Base-by-base conservation (phyloP, 1,284 basidiomycete species). In the Amylostereum chailletii region DNA sequence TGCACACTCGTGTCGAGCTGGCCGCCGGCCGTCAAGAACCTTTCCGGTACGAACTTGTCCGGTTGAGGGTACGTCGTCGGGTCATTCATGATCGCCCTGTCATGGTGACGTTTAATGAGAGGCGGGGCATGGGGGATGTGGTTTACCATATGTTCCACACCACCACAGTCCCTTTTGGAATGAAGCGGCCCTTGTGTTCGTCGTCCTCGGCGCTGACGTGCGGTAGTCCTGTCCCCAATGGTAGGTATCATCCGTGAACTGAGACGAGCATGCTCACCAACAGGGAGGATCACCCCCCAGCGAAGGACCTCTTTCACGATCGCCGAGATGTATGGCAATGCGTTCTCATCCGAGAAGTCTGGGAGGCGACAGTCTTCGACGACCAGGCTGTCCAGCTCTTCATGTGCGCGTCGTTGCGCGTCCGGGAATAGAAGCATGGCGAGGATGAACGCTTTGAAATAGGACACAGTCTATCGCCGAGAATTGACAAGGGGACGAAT, bases 391-490 rank as follows among this genome's bases (percentile, higher is more conserved):
- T 57, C 55, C 30, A 57, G 48, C 55, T 57, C 55, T 36, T 9
- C 53, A 37, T 56, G 55, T 0, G 54, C 54, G 19, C 43, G 47
- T 11, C 29, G 36, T 40, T 53, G 55, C 19, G 50, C 46, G 1
- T 53, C 54, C 27, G 55, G 55, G 37, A 56, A 45, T 8, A 53
- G 44, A 10, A 53, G 52, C 55, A 57, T 57, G 4, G 55, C 51
- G 6, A 57, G 50, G 48, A 57, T 48, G 48, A 57, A 57, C 0
- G 42, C 47, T 30, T 11, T 27, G 6, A 43, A 4, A 30, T 26
- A 43, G 5, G 42, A 43, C 7, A 43, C 42, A 7, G 42, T 43
- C 39, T 40, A 40, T 40, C 19, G 1, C 19, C 19, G 19, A 19
- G 19, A 19, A 19, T 19, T 19, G 19, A 19, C 19, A 19, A 19